Percentiles rank a stretch among this genome's conserved stretches.
Conservation (phyloP, 139 green algal genomes). For the Zygnema circumcarinatum region DNA sequence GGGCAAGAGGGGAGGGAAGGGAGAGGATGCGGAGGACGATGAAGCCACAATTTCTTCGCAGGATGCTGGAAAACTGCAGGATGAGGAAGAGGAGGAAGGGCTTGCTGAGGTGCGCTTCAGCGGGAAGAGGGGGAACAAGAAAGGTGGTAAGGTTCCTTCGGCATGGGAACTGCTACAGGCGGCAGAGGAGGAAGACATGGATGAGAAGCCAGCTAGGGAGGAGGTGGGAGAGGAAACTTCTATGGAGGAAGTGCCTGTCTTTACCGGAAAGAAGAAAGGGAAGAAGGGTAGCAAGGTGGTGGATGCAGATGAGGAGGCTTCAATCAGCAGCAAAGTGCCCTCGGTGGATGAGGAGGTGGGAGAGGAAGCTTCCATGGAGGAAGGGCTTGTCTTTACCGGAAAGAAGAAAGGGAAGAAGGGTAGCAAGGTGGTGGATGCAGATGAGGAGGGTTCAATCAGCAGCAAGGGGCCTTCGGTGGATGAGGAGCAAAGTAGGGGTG, state of each 20-base stretch:
- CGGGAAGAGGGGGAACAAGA: constrained; percentile 63
- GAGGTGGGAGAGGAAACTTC: constrained; percentile 13
- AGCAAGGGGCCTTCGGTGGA: not conserved
- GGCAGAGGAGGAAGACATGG: not conserved
- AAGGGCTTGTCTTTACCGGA: not conserved
- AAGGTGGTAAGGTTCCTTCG: constrained; percentile 17
- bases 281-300: constrained; percentile 47
- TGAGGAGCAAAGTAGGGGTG: not conserved
- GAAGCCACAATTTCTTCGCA: not conserved
- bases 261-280: constrained; percentile 31
- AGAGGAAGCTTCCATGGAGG: constrained; percentile 37
- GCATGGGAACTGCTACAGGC: not conserved
- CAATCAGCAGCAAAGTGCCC: not conserved
- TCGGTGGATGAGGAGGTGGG: constrained; percentile 6
- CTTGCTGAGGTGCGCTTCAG: not conserved
- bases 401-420: constrained; percentile 55
- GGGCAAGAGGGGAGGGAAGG: constrained; percentile 35
- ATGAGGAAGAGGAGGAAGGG: constrained; percentile 37
- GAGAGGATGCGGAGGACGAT: constrained; percentile 55
- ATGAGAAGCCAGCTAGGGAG: not conserved
- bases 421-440: constrained; percentile 26
- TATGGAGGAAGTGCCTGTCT: constrained; percentile 10
- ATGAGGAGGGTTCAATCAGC: not conserved
- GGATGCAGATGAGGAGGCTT: not conserved
- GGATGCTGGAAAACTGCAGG: not conserved